These are phyloP conservation scores for Bipolaris victoriae DNA, from an alignment of 2,329 filamentous ascomycete genomes.

Conservation along the genomic window DNA sequence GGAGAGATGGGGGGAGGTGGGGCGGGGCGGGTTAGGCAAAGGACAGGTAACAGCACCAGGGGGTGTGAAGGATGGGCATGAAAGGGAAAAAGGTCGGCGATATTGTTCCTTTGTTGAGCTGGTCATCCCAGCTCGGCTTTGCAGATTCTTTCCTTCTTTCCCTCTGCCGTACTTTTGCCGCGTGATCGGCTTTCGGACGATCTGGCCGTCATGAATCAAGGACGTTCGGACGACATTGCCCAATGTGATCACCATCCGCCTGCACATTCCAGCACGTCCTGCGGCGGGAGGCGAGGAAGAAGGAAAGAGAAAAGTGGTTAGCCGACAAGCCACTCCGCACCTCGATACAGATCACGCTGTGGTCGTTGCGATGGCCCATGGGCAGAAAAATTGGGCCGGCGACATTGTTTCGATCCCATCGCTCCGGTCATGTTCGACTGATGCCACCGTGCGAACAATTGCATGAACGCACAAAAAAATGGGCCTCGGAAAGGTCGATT, in stretches of 20 bases:
- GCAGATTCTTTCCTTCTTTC: conserved; percentile 13
- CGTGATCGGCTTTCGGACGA: neutral
- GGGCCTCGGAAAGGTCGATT: conserved; percentile 11
- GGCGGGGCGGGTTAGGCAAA: no score
- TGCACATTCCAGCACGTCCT: conserved; percentile 2
- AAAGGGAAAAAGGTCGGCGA: neutral
- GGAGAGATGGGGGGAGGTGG: no score
- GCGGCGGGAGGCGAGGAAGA: neutral
- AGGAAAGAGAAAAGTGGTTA: neutral
- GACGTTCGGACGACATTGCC: conserved; percentile 13
- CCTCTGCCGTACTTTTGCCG: conserved; percentile 17
- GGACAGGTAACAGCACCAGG: neutral
- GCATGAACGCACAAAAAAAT: conserved; percentile 24
- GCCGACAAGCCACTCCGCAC: neutral
- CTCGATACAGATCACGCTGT: neutral
- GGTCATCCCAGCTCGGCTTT: conserved; percentile 6
- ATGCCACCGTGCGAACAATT: conserved; percentile 16
- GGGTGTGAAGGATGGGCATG: neutral
- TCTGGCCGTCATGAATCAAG: conserved; percentile 10
- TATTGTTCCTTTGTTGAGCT: conserved; percentile 12
- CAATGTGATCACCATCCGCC: conserved; percentile 6
- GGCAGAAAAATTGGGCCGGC: neutral
- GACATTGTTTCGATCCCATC: neutral
- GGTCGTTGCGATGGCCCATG: neutral
- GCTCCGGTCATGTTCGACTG: neutral